These are phyloP conservation scores for Jamesozyma lodderae DNA, from an alignment of 805 yeast species.

Conservation along the genomic window DNA sequence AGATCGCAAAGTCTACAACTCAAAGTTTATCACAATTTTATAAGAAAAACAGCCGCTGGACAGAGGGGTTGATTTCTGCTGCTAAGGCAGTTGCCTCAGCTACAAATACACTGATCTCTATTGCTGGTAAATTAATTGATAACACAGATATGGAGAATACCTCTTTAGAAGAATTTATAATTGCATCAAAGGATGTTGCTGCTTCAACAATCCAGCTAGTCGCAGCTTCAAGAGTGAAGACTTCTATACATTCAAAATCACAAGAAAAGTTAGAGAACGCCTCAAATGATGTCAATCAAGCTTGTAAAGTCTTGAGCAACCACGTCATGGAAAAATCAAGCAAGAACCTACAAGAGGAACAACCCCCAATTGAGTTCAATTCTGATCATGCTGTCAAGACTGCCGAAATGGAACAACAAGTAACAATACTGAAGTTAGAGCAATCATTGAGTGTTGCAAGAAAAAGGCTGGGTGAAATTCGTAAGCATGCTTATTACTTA, in stretches of 20 bases:
- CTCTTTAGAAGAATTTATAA: conserved; percentile 74
- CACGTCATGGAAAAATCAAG: conserved; percentile 54
- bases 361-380: conserved; percentile 48
- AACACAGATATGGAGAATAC: conserved; percentile 27
- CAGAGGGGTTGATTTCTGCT: conserved; percentile 86
- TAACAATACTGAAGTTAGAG: conserved; percentile 75
- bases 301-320: conserved; percentile 63
- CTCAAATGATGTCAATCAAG: conserved; percentile 59
- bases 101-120: conserved; percentile 68
- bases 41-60: conserved; percentile 84
- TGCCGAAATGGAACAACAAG: conserved; percentile 87
- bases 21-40: conserved; percentile 44
- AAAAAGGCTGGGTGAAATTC: conserved; percentile 73
- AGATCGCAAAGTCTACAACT: conserved; percentile 54
- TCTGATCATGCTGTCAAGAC: conserved; percentile 77
- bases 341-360: conserved; percentile 31
- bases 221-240: conserved; percentile 83
- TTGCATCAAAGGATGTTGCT: conserved; percentile 85
- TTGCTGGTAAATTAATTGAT: conserved; percentile 77
- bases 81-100: conserved; percentile 80
- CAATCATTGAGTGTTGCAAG: conserved; percentile 63
- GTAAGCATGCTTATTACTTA: conserved; percentile 57
- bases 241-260: conserved; percentile 63
- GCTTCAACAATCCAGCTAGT: conserved; percentile 89
- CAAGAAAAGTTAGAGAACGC: conserved; percentile 67